Conservation (phyloP, 2,329 filamentous ascomycete species). For the Colletotrichum plurivorum region DNA sequence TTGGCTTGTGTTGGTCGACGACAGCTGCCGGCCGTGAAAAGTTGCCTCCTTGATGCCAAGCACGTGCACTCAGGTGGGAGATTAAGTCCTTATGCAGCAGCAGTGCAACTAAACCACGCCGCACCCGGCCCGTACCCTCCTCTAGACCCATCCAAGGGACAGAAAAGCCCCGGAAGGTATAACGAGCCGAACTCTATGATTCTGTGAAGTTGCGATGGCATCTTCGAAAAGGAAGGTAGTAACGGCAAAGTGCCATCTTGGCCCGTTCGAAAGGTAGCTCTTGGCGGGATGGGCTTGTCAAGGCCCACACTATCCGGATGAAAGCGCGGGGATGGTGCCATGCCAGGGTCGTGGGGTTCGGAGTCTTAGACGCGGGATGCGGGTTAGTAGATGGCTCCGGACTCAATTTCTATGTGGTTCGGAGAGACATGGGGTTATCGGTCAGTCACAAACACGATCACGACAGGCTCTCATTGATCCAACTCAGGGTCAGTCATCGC, state of each 20-base stretch:
- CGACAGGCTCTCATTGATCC: too few species aligned
- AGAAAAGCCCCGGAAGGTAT: not conserved
- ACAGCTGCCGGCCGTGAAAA: conserved; percentile 18
- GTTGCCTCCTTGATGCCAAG: conserved; percentile 8
- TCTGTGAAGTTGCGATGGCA: not conserved
- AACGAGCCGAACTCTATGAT: too few species aligned
- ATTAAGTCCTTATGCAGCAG: conserved; percentile 12
- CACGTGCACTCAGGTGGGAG: conserved; percentile 11
- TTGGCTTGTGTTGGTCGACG: not conserved
- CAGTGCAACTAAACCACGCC: conserved; percentile 13
- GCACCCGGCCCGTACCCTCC: not conserved
- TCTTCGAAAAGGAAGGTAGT: conserved; percentile 18
- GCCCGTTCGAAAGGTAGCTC: conserved; percentile 5
- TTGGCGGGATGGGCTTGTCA: conserved; percentile 25
- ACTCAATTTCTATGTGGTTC: not conserved
- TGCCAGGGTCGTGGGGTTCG: not conserved
- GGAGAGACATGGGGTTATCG: not conserved
- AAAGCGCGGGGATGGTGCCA: too few species aligned
- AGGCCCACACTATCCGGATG: not conserved
- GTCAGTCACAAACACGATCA: too few species aligned
- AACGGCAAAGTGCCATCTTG: conserved; percentile 4
- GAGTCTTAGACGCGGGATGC: not conserved
- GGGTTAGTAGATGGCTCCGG: not conserved
- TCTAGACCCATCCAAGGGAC: not conserved
- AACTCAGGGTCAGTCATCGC: conserved; percentile 7